Base-by-base conservation (phyloP, 495 filamentous ascomycete genomes). In the Friedmanniomyces simplex region DNA sequence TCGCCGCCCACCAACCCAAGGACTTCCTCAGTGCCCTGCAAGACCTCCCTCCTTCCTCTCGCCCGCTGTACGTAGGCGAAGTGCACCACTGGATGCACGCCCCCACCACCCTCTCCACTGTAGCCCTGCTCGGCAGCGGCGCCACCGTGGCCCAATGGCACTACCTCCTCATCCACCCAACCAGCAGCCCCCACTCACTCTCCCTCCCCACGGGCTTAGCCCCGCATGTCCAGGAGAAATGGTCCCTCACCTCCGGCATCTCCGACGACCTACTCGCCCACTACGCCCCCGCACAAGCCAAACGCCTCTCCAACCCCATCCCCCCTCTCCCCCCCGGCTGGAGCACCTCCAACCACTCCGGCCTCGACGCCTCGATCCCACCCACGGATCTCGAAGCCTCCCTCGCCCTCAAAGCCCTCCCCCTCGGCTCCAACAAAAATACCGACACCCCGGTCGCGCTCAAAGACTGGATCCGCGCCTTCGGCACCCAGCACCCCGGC, bases 81-180 rank as follows among this genome's bases (percentile, higher is more conserved):
- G 25, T 25, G 14, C 47, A 58, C 16, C 55, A 58, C 45, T 58
- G 55, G 55, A 58, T 52, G 6, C 47, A 43, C 55, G 32, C 46
- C 14, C 55, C 55, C 1, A 18, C 21, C 16, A 30, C 20, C 34
- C 30, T 58, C 21, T 58, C 55, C 36, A 30, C 25, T 4, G 30
- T 36, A 16, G 55, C 47, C 10, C 48, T 58, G 13, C 20, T 50
- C 1, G 48, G 55, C 18, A 39, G 13, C 22, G 47, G 34, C 21
- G 30, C 6, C 12, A 58, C 32, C 1, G 21, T 58, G 25, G 21
- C 22, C 16, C 6, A 45, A 26, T 58, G 55, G 55, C 45, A 58
- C 6, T 45, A 58, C 48, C 34, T 52, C 18, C 2, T 58, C 46
- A 42, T 58, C 47, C 11, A 18, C 43, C 48, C 34, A 24, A 10